Evolutionary conservation across 2,329 filamentous ascomycete species (phyloP).

Genomic region (Fusarium kyushuense): DNA sequence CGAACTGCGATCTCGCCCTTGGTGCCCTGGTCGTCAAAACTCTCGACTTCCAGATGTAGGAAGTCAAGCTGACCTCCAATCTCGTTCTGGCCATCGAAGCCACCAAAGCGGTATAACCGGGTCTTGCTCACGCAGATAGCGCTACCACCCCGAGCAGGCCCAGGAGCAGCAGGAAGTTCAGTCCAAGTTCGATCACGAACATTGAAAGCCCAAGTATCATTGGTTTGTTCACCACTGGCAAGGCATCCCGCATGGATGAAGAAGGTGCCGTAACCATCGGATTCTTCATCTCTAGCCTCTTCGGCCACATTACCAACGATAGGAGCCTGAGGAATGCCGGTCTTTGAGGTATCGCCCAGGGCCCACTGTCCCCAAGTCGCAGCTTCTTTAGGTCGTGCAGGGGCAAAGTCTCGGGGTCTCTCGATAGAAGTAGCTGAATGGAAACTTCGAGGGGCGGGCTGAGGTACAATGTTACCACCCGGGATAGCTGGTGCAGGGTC

Average conservation of each 20-base stretch:
- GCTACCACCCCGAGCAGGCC: conserved; percentile 73
- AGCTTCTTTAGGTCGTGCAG: conserved; percentile 52
- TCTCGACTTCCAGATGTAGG: conserved; percentile 67
- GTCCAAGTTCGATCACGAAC: conserved; percentile 74
- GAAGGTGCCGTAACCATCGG: conserved; percentile 73
- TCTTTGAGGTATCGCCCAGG: conserved; percentile 64
- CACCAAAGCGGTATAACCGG: conserved; percentile 82
- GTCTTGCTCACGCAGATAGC: conserved; percentile 73
- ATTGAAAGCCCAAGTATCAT: conserved; percentile 84
- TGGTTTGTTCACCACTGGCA: conserved; percentile 68
- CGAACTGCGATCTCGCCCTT: conserved; percentile 64
- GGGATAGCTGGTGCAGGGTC: conserved; percentile 65
- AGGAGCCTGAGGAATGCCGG: conserved; percentile 70
- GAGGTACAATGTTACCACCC: conserved; percentile 54
- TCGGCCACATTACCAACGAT: conserved; percentile 69
- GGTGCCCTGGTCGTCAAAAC: conserved; percentile 63
- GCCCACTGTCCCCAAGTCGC: conserved; percentile 68
- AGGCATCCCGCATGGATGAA: conserved; percentile 83
- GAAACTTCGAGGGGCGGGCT: conserved; percentile 76
- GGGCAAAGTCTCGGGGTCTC: conserved; percentile 65
- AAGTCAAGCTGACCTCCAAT: conserved; percentile 79
- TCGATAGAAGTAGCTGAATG: conserved; percentile 71
- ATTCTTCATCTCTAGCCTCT: conserved; percentile 69
- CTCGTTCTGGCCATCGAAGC: conserved; percentile 78
- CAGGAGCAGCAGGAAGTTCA: conserved; percentile 74